Evolutionary conservation across 2,329 filamentous ascomycete species (phyloP), one percentile per base, ranked within the genome.

Genomic region (Penicillium sp.): DNA sequence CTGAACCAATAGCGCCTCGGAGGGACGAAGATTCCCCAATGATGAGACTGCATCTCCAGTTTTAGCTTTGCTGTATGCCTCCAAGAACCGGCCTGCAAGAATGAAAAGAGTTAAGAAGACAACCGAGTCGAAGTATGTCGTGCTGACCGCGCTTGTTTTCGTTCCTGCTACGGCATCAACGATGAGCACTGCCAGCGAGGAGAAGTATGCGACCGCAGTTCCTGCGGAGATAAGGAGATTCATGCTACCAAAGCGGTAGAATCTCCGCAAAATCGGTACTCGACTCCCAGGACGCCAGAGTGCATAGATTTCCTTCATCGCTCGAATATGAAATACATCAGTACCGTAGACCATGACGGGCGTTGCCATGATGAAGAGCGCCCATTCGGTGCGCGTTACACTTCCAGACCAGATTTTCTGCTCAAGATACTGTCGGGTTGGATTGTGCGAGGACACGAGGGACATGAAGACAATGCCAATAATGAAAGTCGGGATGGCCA

Each of bases 221-320:
- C 92, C 93, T 2, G 96, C 82, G 8, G 90, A 95, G 75, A 97
- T 93, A 58, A 97, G 83, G 78, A 96, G 89, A 70, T 96, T 96
- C 93, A 97, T 97, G 77, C 92, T 96, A 9, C 93, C 93, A 68
- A 97, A 97, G n/a, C 90, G 87, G 72, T 92, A 91, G 68, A 97
- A 93, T 14, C 93, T 82, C 64, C 88, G 84, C 16, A 90, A 66
- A 4, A 96, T 71, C 0, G 91, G 90, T 1, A 88, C 88, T 37
- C 83, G 85, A 70, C 91, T 96, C 27, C 86, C 84, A 2, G 79
- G 86, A 22, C 89, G 83, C 93, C 93, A 97, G 61, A 96, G 79
- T 0, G 86, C 82, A 59, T 81, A 81, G 13, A 97, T 77, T 67
- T 96, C 93, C 70, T 92, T 95, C 63, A 92, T 71, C 0, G 91